Evolutionary conservation across 768 basidiomycete genomes (phyloP).

Genomic region (Kwoniella europaea): DNA sequence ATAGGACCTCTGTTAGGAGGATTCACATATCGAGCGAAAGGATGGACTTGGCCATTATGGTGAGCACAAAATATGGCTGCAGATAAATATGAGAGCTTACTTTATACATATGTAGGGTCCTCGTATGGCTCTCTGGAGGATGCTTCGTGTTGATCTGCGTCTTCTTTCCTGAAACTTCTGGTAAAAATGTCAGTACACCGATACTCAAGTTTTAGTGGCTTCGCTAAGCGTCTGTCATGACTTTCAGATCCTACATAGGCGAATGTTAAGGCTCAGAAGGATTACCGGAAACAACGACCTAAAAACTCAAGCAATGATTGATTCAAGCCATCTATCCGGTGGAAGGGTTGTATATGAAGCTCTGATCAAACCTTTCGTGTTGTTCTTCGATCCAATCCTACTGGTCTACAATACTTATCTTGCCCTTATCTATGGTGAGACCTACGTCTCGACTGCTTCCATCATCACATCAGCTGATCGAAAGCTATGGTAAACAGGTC

Average conservation of each 20-base stretch:
- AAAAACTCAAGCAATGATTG: constrained; percentile 40
- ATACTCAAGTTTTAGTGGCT: background rate
- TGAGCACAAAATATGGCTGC: background rate
- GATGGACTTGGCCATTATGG: constrained; percentile 27
- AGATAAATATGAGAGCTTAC: background rate
- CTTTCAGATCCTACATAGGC: constrained; percentile 18
- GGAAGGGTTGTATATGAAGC: constrained; percentile 10
- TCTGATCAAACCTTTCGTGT: constrained; percentile 42
- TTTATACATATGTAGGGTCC: constrained; percentile 4
- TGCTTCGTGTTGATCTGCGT: constrained; percentile 16
- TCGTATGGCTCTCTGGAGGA: constrained; percentile 20
- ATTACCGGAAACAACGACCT: constrained; percentile 45
- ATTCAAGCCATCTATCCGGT: constrained; percentile 21
- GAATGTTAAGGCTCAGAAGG: constrained; percentile 37
- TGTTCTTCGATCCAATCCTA: constrained; percentile 56
- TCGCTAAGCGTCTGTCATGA: background rate
- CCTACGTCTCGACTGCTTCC: background rate
- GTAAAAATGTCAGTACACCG: constrained; percentile 15
- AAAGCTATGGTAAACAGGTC: background rate
- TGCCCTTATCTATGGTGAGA: constrained; percentile 42
- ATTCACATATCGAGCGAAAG: constrained; percentile 24
- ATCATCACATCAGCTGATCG: background rate
- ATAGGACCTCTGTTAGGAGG: constrained; percentile 18
- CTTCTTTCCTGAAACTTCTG: constrained; percentile 23
- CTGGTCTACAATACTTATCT: constrained; percentile 48